Base-by-base conservation (phyloP, 2,329 filamentous ascomycete species). In the Pseudofabraea citricarpa region DNA sequence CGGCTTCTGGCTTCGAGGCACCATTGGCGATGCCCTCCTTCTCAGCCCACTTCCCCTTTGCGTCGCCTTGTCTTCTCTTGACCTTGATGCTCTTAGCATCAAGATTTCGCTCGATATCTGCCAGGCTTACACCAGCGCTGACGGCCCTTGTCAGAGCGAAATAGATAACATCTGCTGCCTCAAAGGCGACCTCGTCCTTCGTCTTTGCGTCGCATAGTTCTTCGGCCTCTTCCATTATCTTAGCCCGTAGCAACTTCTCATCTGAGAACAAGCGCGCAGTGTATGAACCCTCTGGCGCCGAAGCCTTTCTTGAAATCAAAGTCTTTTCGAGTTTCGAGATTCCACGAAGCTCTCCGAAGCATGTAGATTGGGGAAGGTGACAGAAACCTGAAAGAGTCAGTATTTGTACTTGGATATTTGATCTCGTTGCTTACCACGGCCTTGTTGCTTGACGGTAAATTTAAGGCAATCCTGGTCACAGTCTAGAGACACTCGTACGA, bases 221-320 rank as follows among this genome's bases (percentile, higher is more conserved):
- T 59, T 94, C 87, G 0, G 93, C 93, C 65, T 98, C 93, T 66
- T 98, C 93, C 82, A 97, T 94, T 44, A 98, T 96, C 74, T 98
- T 98, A 3, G 93, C 93, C 33, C 87, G 78, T 42, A 96, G 69
- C 43, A 98, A 76, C 64, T 94, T 90, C 55, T 88, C 80, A 51
- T 98, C 93, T 15, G 85, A 90, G 72, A 97, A 98, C 1, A 98
- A 72, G 24, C 91, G 77, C 15, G 90, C 88, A 4, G 93, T 98
- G 65, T 98, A 98, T 10, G 93, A 98, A 2, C 90, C 91, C 52
- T 77, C 77, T 0, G 93, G 91, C 0, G 91, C 90, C 15, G 86
- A 88, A 32, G 77, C 68, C 63, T 93, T 95, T 56, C 93, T 83
- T 31, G 82, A 84, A 51, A 85, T 72, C 12, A 98, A 75, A 0